Evolutionary conservation across 2,329 filamentous ascomycete species (phyloP).

Genomic region (Magnaporthiopsis incrustans): DNA sequence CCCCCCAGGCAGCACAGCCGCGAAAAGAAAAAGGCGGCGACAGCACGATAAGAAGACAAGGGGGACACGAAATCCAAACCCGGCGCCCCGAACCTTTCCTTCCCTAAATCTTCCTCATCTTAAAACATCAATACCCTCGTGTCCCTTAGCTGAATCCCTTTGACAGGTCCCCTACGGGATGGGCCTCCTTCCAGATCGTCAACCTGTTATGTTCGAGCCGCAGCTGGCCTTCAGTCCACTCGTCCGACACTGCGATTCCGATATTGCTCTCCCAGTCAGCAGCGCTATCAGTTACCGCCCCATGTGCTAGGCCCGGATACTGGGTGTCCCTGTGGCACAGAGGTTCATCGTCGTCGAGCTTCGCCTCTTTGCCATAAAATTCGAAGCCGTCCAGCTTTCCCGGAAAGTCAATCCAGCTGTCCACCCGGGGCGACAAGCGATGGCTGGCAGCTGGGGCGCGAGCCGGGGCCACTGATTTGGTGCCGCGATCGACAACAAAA

Average conservation of each 20-base stretch:
- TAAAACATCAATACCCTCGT: too few species aligned
- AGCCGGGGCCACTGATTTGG: background rate
- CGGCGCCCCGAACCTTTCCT: too few species aligned
- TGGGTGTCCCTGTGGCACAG: background rate
- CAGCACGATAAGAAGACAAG: too few species aligned
- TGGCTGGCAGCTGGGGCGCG: background rate
- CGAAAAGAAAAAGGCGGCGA: too few species aligned
- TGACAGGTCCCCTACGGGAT: background rate
- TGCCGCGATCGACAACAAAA: background rate
- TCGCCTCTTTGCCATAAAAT: background rate
- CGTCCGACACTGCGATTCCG: background rate
- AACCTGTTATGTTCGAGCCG: background rate
- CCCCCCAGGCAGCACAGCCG: too few species aligned
- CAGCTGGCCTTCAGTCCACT: background rate
- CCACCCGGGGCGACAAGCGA: background rate
- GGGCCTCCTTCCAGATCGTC: background rate
- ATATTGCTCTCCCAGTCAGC: background rate
- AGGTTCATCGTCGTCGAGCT: background rate
- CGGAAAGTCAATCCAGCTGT: conserved; percentile 8
- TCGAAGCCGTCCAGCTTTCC: conserved; percentile 6
- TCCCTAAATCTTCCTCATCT: too few species aligned
- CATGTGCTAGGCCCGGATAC: too few species aligned
- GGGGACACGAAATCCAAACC: too few species aligned
- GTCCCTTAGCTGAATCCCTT: background rate
- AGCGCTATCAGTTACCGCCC: too few species aligned